Base-by-base conservation (phyloP, 495 filamentous ascomycete genomes). In the Penicillium mononematosum region DNA sequence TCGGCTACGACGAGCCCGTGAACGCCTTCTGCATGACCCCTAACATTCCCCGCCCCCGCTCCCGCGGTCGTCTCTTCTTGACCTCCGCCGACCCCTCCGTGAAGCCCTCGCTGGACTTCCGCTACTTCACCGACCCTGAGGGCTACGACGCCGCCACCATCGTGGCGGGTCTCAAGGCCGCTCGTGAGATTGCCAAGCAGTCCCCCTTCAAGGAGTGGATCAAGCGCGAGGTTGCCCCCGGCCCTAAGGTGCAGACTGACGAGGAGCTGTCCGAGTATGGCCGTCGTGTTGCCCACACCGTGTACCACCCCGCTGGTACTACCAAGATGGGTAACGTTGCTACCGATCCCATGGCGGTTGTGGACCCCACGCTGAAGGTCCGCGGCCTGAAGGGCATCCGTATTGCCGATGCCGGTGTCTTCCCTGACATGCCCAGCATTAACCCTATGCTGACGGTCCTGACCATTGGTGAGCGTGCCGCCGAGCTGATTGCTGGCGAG, bases 11-110 rank as follows among this genome's bases (percentile, higher is more conserved):
- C 63, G 77, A 75, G 17, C 87, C 88, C 29, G 75, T 85, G 31
- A 83, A 92, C 65, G 89, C 89, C 52, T 94, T 94, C 74, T 92
- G 89, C 81, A 92, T 94, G 89, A 92, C 89, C 47, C 90, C 90
- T 58, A 94, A 94, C 72, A 94, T 92, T 62, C 90, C 90, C 7
- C 86, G 88, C 5, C 87, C 90, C 17, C 81, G 87, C n/a, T 89
- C 85, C 27, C 81, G 85, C 24, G 90, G 90, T 48, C 80, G 83
- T 36, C 65, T 94, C 29, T 91, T 85, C 68, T 78, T 94, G 50
- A 88, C 84, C 31, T 87, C 84, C 24, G 69, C 81, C 6, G 86
- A 92, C 64, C 88, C 89, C 0, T 78, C 64, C 39, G 83, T 88
- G 59, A 91, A 92, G 68, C 90, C 90, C 17, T 85, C 88, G 11